phyloP scores from a whole-genome alignment of 257 asterid species.

The Gentiana macrophylla region DNA sequence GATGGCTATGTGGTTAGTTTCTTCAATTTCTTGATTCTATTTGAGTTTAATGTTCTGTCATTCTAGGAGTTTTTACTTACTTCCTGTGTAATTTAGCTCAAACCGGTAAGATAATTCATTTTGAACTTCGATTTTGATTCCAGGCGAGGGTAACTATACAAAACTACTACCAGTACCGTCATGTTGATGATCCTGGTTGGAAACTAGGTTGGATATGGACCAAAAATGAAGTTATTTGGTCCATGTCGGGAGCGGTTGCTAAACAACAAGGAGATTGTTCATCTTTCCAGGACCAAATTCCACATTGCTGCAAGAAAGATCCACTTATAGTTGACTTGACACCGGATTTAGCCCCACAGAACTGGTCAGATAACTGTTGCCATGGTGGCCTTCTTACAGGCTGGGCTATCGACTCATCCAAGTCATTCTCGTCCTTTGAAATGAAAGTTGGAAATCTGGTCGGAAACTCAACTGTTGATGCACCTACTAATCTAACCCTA shows the following conservation, averaged over 20 bases:
- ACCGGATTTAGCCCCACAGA: slow-evolving; percentile 5
- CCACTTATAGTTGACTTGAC: too few species aligned
- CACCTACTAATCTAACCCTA: too few species aligned
- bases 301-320: too few species aligned
- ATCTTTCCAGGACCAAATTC: too few species aligned
- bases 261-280: too few species aligned
- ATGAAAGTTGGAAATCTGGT: slow-evolving; percentile 17
- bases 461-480: too few species aligned
- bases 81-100: not conserved
- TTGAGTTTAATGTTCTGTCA: not conserved
- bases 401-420: slow-evolving; percentile 33
- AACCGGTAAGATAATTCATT: too few species aligned
- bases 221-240: too few species aligned
- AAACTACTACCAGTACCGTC: slow-evolving; percentile 51
- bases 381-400: slow-evolving; percentile 22
- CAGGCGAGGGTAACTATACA: slow-evolving; percentile 63
- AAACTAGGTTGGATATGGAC: too few species aligned
- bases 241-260: too few species aligned
- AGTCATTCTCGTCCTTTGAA: slow-evolving; percentile 38
- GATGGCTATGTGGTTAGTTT: slow-evolving; percentile 57
- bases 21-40: not conserved
- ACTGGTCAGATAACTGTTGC: too few species aligned
- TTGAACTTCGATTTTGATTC: not conserved
- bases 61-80: not conserved
- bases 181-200: too few species aligned